These are phyloP conservation scores for Apiotrichum gracile DNA, from an alignment of 1,284 basidiomycete species.

Conservation along the genomic window DNA sequence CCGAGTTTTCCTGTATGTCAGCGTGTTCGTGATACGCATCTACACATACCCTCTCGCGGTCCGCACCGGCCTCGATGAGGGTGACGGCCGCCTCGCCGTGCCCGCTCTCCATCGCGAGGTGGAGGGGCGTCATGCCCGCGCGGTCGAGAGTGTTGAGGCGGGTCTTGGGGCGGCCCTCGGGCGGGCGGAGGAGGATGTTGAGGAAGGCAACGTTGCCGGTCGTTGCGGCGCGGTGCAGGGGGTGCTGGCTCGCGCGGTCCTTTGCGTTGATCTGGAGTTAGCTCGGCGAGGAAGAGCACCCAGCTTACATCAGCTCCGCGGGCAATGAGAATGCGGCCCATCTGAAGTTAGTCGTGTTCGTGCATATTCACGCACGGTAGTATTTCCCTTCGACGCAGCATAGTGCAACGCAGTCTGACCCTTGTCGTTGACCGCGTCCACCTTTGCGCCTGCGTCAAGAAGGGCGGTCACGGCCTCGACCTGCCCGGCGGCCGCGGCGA, in stretches of 20 bases:
- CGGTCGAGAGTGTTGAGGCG: conserved; percentile 80
- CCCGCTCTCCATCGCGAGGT: conserved; percentile 89
- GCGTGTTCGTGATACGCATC: neutral
- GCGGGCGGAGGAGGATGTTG: conserved; percentile 67
- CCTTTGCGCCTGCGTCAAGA: conserved; percentile 75
- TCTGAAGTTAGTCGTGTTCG: conserved; percentile 53
- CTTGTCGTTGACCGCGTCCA: conserved; percentile 75
- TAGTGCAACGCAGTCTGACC: conserved; percentile 89
- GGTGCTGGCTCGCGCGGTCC: conserved; percentile 83
- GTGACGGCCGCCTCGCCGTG: conserved; percentile 82
- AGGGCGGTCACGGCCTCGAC: conserved; percentile 72
- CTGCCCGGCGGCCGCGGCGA: conserved; percentile 61
- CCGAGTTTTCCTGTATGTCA: conserved; percentile 63
- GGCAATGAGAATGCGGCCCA: conserved; percentile 74
- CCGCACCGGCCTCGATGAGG: conserved; percentile 87
- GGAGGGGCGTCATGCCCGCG: conserved; percentile 86
- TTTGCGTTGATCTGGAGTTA: conserved; percentile 73
- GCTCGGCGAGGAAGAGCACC: neutral
- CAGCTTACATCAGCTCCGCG: conserved; percentile 73
- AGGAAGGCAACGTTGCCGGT: conserved; percentile 85
- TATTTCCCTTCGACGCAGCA: conserved; percentile 84
- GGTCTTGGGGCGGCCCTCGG: conserved; percentile 66
- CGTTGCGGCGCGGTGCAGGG: conserved; percentile 88
- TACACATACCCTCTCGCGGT: conserved; percentile 70
- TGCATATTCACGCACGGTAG: conserved; percentile 57